These are phyloP conservation scores for Rosa lucieae DNA, from an alignment of 306 rosid genomes.

Conservation along the genomic window DNA sequence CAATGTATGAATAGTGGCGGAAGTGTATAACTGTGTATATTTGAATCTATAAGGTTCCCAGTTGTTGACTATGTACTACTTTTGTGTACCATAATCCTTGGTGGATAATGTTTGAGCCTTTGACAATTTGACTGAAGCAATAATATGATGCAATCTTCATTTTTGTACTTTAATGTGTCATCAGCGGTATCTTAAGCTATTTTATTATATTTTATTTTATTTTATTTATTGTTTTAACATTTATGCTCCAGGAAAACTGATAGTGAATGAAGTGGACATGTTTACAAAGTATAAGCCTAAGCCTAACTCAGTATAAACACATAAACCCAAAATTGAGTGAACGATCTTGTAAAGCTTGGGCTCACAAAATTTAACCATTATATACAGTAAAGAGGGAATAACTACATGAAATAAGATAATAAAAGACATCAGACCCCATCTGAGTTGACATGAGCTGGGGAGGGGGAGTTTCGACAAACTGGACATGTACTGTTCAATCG, in stretches of 20 bases:
- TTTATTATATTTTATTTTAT: background rate
- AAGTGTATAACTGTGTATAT: slow-evolving; percentile 7
- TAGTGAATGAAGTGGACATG: background rate
- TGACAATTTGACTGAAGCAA: background rate
- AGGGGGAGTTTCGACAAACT: slow-evolving; percentile 59
- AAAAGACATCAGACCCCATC: slow-evolving; percentile 5
- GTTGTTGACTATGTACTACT: slow-evolving; percentile 3
- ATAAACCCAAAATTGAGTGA: background rate
- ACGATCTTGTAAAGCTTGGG: background rate
- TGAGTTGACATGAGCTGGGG: slow-evolving; percentile 31
- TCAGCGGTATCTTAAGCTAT: background rate
- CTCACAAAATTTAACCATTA: background rate
- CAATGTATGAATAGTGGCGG: slow-evolving; percentile 13
- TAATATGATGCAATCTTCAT: background rate
- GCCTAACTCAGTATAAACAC: background rate
- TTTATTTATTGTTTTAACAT: background rate
- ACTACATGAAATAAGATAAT: background rate
- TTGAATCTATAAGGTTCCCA: slow-evolving; percentile 1
- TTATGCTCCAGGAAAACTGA: background rate
- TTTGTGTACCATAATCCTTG: background rate
- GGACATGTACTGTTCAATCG: slow-evolving; percentile 58
- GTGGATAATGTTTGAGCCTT: slow-evolving; percentile 14
- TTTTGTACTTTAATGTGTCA: background rate
- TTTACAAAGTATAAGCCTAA: background rate
- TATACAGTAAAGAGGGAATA: background rate